These are phyloP conservation scores for Echeveria elegans DNA, from an alignment of 164 flowering plant species.

Conservation along the genomic window DNA sequence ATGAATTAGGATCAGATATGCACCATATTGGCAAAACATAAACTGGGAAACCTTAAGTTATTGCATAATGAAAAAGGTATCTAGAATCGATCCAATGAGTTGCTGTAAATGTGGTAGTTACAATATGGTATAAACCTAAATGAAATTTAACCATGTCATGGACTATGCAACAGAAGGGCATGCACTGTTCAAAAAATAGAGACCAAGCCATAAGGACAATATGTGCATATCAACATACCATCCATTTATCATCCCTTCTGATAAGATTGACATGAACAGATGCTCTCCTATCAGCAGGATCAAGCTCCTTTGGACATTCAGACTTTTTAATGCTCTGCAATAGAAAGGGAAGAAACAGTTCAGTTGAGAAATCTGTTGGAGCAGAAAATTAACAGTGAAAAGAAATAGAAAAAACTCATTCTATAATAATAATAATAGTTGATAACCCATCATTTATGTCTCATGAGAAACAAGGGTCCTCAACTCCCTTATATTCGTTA, in stretches of 20 bases:
- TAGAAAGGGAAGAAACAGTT: neutral
- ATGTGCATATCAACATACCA: constrained; percentile 32
- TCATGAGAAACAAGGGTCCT: neutral
- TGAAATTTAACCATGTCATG: neutral
- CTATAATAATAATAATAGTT: neutral
- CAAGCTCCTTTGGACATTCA: constrained; percentile 83
- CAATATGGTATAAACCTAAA: neutral
- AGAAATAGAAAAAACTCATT: neutral
- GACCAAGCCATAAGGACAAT: neutral
- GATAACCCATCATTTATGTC: neutral
- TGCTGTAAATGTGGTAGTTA: neutral
- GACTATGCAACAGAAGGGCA: neutral
- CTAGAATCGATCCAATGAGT: neutral
- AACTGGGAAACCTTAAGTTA: neutral
- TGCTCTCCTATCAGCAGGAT: constrained; percentile 58
- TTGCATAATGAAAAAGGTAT: neutral
- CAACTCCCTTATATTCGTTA: neutral
- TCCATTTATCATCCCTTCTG: constrained; percentile 52
- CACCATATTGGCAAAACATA: no score
- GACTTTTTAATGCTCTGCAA: constrained; percentile 78
- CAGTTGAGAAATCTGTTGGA: neutral
- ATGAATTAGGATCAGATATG: neutral
- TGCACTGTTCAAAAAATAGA: neutral
- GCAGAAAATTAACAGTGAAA: neutral
- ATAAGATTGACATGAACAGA: constrained; percentile 59